Conservation (phyloP, 768 basidiomycete species). For the Lanmaoa rubissima region DNA sequence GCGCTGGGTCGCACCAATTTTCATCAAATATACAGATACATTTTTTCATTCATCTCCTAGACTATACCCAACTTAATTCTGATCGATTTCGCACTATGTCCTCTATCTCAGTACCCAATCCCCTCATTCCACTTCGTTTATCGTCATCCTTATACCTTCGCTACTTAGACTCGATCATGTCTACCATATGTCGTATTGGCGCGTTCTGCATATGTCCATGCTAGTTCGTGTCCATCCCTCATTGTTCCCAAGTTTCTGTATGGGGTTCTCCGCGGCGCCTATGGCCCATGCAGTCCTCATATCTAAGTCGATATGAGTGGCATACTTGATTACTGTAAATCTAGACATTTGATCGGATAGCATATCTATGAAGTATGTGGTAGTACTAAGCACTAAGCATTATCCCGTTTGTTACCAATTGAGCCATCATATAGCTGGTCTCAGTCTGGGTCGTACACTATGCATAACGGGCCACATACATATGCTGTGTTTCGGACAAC, state of each 20-base stretch:
- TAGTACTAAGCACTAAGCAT: too few relatives aligned
- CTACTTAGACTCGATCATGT: not conserved
- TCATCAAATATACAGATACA: not conserved
- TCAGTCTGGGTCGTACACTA: not conserved
- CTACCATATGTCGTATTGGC: not conserved
- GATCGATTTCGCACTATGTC: not conserved
- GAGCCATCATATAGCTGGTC: too few relatives aligned
- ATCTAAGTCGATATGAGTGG: too few relatives aligned
- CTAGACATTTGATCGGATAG: too few relatives aligned
- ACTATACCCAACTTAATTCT: constrained; percentile 22
- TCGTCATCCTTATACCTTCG: not conserved
- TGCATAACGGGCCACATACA: not conserved
- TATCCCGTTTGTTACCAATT: too few relatives aligned
- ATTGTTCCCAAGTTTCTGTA: not conserved
- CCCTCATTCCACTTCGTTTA: not conserved
- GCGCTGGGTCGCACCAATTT: constrained; percentile 16
- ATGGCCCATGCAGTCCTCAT: not conserved
- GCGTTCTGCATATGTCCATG: not conserved
- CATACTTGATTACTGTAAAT: too few relatives aligned
- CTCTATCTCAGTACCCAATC: not conserved
- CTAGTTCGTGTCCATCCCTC: not conserved
- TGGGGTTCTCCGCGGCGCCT: not conserved
- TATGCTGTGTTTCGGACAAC: not conserved
- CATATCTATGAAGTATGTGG: too few relatives aligned
- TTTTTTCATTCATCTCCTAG: constrained; percentile 3